Evolutionary conservation across 2,329 filamentous ascomycete genomes (phyloP).

Genomic region (Fusarium sp.): DNA sequence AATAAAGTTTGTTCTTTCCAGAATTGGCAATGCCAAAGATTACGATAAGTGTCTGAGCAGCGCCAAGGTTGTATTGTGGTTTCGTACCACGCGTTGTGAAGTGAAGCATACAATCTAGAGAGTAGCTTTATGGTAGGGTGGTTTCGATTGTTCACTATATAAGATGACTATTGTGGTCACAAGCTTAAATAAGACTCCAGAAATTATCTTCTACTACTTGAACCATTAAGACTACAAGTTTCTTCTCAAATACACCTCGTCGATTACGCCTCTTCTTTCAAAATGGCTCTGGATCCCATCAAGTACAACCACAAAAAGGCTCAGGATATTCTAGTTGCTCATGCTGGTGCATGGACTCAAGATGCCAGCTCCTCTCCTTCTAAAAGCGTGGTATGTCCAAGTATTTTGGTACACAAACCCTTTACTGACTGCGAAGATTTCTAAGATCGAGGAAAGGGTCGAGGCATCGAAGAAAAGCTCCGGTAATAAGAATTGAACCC

Average conservation of each 20-base stretch:
- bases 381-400: neutral
- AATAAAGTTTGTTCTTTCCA: neutral
- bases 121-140: neutral
- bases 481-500: neutral
- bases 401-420: accelerated
- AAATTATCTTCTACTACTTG: neutral
- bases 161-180: neutral
- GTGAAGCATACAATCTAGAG: no score
- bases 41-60: neutral
- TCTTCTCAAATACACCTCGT: neutral
- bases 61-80: no score
- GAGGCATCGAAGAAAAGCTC: neutral
- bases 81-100: neutral
- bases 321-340: neutral
- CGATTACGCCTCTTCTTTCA: neutral
- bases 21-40: neutral
- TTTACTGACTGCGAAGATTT: neutral
- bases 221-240: neutral
- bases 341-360: conserved; percentile 1
- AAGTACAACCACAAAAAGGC: neutral
- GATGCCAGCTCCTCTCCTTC: neutral
- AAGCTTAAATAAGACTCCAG: neutral
- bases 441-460: neutral
- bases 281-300: neutral
- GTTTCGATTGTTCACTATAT: neutral